Conservation (phyloP, 371 early-diverging fungal genomes). For the Lichtheimia corymbifera region DNA sequence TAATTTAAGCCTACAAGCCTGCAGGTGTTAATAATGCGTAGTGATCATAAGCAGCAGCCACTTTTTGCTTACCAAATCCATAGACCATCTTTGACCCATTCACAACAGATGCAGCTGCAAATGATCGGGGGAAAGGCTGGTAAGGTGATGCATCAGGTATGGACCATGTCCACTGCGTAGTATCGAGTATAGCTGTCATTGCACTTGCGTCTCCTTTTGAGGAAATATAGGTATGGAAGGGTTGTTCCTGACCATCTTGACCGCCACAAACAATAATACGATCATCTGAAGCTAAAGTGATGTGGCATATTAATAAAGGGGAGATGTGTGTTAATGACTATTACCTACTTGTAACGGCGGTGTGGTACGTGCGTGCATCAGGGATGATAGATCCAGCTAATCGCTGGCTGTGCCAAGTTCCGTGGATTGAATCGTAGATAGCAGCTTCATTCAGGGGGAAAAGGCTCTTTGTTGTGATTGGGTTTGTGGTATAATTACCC, state of each 20-base stretch:
- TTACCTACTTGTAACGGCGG: slow-evolving; percentile 33
- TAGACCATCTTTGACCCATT: slow-evolving; percentile 31
- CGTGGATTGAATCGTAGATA: slow-evolving; percentile 17
- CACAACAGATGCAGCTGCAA: slow-evolving; percentile 24
- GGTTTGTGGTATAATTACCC: slow-evolving; percentile 16
- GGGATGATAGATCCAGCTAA: slow-evolving; percentile 22
- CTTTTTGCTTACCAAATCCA: slow-evolving; percentile 28
- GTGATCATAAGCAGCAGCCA: not conserved
- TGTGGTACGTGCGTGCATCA: slow-evolving; percentile 29
- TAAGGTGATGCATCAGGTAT: slow-evolving; percentile 25
- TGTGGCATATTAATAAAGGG: not conserved
- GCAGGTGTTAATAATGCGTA: not conserved
- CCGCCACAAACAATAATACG: slow-evolving; percentile 32
- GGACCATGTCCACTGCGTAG: slow-evolving; percentile 26
- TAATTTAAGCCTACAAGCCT: slow-evolving; percentile 24
- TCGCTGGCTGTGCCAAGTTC: slow-evolving; percentile 23
- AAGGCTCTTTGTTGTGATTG: slow-evolving; percentile 13
- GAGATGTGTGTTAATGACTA: not conserved
- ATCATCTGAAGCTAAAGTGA: slow-evolving; percentile 19
- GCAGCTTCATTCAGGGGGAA: slow-evolving; percentile 19
- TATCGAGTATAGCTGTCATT: slow-evolving; percentile 30
- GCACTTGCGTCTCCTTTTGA: slow-evolving; percentile 9
- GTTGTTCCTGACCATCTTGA: slow-evolving; percentile 27
- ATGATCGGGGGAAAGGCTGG: slow-evolving; percentile 37
- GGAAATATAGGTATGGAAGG: slow-evolving; percentile 34